These are phyloP conservation scores for Amanita jacksonii DNA, from an alignment of 768 basidiomycete species.

Conservation along the genomic window DNA sequence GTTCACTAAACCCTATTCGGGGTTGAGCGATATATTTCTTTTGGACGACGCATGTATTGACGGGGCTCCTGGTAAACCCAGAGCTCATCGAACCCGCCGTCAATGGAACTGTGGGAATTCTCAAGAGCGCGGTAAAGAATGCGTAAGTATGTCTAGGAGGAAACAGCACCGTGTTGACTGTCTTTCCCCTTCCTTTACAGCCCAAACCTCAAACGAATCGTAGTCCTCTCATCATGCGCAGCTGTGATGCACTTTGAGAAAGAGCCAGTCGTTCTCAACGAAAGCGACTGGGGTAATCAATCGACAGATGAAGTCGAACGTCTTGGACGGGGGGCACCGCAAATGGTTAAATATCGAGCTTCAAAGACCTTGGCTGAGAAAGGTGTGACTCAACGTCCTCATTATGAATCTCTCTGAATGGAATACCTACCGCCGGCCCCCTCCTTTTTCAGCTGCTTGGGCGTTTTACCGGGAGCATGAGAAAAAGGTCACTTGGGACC, in stretches of 20 bases:
- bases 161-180: neutral
- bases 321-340: slow-evolving; percentile 34
- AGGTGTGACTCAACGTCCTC: slow-evolving; percentile 21
- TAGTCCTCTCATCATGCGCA: slow-evolving; percentile 57
- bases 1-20: neutral
- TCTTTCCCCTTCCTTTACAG: neutral
- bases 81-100: slow-evolving; percentile 67
- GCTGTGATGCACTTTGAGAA: slow-evolving; percentile 27
- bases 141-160: slow-evolving; percentile 23
- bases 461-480: slow-evolving; percentile 35
- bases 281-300: slow-evolving; percentile 54
- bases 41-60: too few species aligned
- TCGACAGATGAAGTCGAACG: slow-evolving; percentile 34
- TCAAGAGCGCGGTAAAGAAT: slow-evolving; percentile 48
- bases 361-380: slow-evolving; percentile 60
- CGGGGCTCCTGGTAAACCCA: slow-evolving; percentile 13
- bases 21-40: too few species aligned
- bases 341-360: slow-evolving; percentile 41
- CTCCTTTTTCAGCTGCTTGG: too few species aligned
- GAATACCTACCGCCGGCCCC: too few species aligned
- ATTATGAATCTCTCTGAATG: neutral
- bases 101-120: slow-evolving; percentile 53
- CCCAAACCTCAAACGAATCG: slow-evolving; percentile 49
- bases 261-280: slow-evolving; percentile 26
- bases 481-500: slow-evolving; percentile 35